phyloP scores from a whole-genome alignment of 2,329 filamentous ascomycete species.

The Colletotrichum nymphaeae region DNA sequence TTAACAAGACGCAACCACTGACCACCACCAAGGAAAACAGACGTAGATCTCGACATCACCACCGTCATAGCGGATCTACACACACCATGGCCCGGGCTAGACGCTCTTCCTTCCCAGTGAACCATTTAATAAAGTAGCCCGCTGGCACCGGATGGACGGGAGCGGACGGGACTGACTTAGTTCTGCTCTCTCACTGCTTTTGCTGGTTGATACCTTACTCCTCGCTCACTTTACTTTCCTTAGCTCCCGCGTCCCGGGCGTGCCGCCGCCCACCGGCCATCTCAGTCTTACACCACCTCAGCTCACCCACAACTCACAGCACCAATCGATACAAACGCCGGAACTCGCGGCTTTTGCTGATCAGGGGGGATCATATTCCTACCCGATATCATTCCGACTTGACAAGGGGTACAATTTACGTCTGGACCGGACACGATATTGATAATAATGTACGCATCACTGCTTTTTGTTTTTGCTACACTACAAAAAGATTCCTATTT shows the following conservation, averaged over 20 bases:
- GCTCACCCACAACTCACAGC: too few species aligned
- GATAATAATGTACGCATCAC: background rate
- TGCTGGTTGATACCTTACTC: background rate
- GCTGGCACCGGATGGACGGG: too few species aligned
- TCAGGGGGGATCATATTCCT: background rate
- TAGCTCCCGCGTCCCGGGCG: background rate
- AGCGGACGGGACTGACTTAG: background rate
- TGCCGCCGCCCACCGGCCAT: background rate
- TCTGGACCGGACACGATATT: background rate
- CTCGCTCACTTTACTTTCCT: background rate
- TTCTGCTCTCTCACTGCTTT: background rate
- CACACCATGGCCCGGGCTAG: slow-evolving; percentile 12
- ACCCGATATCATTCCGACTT: background rate
- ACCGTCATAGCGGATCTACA: slow-evolving; percentile 30
- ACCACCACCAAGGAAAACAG: background rate
- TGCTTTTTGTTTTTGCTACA: background rate
- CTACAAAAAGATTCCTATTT: background rate
- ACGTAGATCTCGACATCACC: slow-evolving; percentile 28
- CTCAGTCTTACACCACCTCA: background rate
- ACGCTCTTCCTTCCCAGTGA: background rate
- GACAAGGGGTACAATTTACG: background rate
- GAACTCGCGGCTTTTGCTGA: background rate
- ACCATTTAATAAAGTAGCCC: too few species aligned
- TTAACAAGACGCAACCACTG: background rate
- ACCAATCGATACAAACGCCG: background rate